A percentile compares a stretch with the other conserved stretches of the same genome.
These are phyloP conservation scores for Zymoseptoria passerinii DNA, from an alignment of 2,329 filamentous ascomycete species.

Conservation along the genomic window DNA sequence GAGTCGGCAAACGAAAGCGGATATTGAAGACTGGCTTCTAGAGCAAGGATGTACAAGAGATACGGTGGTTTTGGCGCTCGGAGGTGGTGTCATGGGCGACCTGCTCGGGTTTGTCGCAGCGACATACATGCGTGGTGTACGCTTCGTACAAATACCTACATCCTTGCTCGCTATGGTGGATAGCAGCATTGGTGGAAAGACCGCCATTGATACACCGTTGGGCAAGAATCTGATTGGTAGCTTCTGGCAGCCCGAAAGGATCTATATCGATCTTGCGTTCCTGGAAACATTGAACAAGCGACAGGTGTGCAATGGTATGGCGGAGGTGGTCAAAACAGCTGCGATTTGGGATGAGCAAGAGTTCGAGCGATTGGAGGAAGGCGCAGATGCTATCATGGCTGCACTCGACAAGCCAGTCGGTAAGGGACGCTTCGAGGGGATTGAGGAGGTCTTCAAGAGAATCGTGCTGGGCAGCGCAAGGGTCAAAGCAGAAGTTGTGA, in stretches of 20 bases:
- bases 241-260: conserved; percentile 91
- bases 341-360: conserved; percentile 90
- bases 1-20: conserved; percentile 82
- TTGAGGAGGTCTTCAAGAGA: conserved; percentile 45
- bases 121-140: conserved; percentile 96
- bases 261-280: conserved; percentile 91
- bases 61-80: conserved; percentile 87
- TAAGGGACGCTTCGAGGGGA: conserved; percentile 56
- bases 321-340: conserved; percentile 77
- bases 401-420: conserved; percentile 56
- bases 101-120: conserved; percentile 96
- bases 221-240: conserved; percentile 94
- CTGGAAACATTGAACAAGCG: conserved; percentile 80
- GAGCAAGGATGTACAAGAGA: conserved; percentile 86
- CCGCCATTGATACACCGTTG: conserved; percentile 89
- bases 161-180: conserved; percentile 96
- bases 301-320: conserved; percentile 98
- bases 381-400: conserved; percentile 66
- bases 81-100: conserved; percentile 94
- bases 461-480: conserved; percentile 83
- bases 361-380: conserved; percentile 74
- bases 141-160: conserved; percentile 93
- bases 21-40: conserved; percentile 97
- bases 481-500: conserved; percentile 91
- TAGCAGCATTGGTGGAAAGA: conserved; percentile 96